Base-by-base conservation (phyloP, 352 stramenopile genomes). In the Elongisporangium undulatum region DNA sequence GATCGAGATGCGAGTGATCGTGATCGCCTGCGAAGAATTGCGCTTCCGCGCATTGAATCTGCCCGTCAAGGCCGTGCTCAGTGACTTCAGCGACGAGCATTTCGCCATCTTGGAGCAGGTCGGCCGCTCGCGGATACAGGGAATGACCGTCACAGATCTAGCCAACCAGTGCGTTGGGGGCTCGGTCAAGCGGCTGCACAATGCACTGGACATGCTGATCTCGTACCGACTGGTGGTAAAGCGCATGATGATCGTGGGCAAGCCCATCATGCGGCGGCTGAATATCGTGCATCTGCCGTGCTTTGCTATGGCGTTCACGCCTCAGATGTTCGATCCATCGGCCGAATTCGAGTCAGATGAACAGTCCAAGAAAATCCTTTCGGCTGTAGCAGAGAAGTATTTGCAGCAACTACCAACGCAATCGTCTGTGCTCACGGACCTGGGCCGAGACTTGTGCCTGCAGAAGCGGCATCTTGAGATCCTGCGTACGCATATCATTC, bases 261-360 rank as follows among this genome's bases (percentile, higher is more conserved):
- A 67, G 19, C 82, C 82, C 26, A 55, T 58, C 0, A 90, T 90
- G 76, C 64, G 78, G 0, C 79, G 82, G 4, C 64, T 94, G 49
- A 94, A 94, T 51, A 92, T 94, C 22, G 73, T 94, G 51, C 84
- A 94, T 56, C 54, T 94, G 53, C 84, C 84, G 45, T 73, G 84
- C 10, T 94, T 94, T 53, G 82, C 82, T 0, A 57, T 54, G 2
- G 64, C 72, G 15, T 94, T 94, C 48, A 59, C 53, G 12, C 82
- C 84, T 5, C 66, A 71, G 19, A 90, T 94, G 78, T 87, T 81
- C 41, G 81, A 89, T 56, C 62, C 75, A 15, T 85, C 74, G 16
- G 84, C 84, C 2, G 78, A 86, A 61, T 94, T 94, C 49, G 79
- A 92, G 62, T 90, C 79, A n/a, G 84, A 94, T 41, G 84, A 94